phyloP scores from a whole-genome alignment of 768 basidiomycete genomes.

The Hortiboletus campestris region DNA sequence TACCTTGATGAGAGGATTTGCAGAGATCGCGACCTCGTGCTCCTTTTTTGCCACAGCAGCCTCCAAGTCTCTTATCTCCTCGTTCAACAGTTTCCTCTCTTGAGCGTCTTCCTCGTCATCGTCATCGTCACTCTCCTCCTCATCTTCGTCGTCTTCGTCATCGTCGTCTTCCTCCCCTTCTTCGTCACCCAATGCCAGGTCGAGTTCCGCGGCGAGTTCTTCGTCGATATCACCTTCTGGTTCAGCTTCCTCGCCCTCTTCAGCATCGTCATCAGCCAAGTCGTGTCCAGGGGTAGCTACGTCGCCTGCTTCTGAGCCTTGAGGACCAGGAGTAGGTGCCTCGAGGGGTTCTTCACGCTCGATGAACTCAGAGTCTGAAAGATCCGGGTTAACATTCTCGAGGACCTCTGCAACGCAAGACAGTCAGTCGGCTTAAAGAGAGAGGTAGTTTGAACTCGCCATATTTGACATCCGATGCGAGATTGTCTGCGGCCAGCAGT shows the following conservation, averaged over 20 bases:
- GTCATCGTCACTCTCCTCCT: conserved; percentile 57
- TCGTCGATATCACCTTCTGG: conserved; percentile 83
- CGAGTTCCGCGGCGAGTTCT: conserved; percentile 84
- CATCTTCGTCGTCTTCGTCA: conserved; percentile 52
- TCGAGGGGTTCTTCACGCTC: conserved; percentile 61
- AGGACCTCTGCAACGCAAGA: conserved; percentile 58
- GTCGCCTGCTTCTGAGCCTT: conserved; percentile 65
- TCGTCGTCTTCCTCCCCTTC: conserved; percentile 71
- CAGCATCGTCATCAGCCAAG: conserved; percentile 57
- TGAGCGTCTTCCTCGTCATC: conserved; percentile 82
- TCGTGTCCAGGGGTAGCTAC: conserved; percentile 48
- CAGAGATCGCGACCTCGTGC: conserved; percentile 76
- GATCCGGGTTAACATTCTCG: conserved; percentile 87
- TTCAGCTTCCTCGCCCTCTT: conserved; percentile 55
- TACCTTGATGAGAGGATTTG: conserved; percentile 86
- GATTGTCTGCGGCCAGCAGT: conserved; percentile 73
- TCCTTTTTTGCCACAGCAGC: conserved; percentile 85
- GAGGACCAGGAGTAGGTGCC: conserved; percentile 68
- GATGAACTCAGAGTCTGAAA: conserved; percentile 86
- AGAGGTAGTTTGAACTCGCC: conserved; percentile 41
- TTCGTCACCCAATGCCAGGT: conserved; percentile 72
- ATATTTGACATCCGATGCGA: conserved; percentile 74
- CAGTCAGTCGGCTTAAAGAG: neutral
- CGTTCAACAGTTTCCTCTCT: conserved; percentile 75
- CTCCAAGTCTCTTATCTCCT: conserved; percentile 88